phyloP scores from a whole-genome alignment of 768 basidiomycete species.

The Chlorophyllum brunneum region DNA sequence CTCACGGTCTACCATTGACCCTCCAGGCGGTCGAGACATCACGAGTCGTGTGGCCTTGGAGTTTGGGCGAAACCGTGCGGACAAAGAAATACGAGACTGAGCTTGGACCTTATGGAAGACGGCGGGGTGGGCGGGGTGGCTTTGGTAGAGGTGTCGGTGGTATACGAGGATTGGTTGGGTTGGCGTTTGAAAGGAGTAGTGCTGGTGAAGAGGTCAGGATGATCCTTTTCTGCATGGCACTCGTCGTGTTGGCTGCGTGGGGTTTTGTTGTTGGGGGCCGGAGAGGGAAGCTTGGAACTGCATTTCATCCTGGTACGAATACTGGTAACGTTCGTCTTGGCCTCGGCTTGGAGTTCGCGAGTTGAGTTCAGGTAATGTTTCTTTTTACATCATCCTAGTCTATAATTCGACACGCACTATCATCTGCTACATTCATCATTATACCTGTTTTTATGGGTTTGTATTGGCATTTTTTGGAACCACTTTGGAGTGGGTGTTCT shows the following conservation, averaged over 20 bases:
- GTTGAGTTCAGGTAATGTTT: not conserved
- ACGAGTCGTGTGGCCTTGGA: conserved; percentile 45
- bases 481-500: not conserved
- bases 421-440: not conserved
- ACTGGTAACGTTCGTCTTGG: not conserved
- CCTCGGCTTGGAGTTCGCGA: not conserved
- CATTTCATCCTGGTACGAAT: not conserved
- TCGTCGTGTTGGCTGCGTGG: conserved; percentile 49
- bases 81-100: conserved; percentile 36
- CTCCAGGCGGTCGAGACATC: conserved; percentile 49
- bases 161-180: conserved; percentile 34
- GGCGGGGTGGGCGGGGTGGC: conserved; percentile 12
- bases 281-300: conserved; percentile 1
- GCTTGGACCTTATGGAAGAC: conserved; percentile 33
- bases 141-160: conserved; percentile 39
- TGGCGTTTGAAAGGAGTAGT: conserved; percentile 53
- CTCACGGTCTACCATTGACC: conserved; percentile 58
- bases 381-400: not conserved
- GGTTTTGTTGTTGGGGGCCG: conserved; percentile 32
- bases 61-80: conserved; percentile 35
- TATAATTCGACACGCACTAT: not conserved
- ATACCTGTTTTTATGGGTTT: not conserved
- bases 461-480: not conserved
- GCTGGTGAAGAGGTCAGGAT: conserved; percentile 70
- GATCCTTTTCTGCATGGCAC: conserved; percentile 47